These are phyloP conservation scores for Stipa capillata DNA, from an alignment of 176 grass and related monocot species.

Conservation along the genomic window DNA sequence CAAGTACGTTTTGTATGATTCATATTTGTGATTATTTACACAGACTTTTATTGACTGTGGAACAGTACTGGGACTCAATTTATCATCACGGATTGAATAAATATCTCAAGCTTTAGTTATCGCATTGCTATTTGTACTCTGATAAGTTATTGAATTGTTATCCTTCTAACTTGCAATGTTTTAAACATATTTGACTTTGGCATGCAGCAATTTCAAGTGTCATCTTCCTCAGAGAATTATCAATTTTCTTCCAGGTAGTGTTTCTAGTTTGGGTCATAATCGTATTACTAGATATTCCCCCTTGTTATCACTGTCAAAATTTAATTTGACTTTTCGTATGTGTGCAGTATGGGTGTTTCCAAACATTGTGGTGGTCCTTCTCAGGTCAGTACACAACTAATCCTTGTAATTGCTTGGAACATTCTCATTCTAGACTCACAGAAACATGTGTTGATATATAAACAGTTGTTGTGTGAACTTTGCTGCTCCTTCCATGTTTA, in stretches of 20 bases:
- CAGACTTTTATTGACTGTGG: not conserved
- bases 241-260: constrained; percentile 34
- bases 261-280: not conserved
- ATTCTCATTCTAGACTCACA: not conserved
- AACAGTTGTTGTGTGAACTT: not conserved
- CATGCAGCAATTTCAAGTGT: constrained; percentile 54
- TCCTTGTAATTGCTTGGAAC: not conserved
- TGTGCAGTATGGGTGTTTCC: constrained; percentile 45
- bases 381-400: constrained; percentile 38
- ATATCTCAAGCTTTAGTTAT: not conserved
- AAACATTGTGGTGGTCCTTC: constrained; percentile 36
- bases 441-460: not conserved
- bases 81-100: not conserved
- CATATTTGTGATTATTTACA: not conserved
- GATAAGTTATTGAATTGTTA: constrained; percentile 1
- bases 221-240: constrained; percentile 46
- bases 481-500: not conserved
- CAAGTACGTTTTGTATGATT: not conserved
- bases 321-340: not conserved
- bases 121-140: not conserved
- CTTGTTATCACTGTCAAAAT: not conserved
- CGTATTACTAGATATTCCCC: not conserved
- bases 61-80: not conserved
- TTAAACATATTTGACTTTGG: constrained; percentile 6
- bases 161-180: not conserved